Evolutionary conservation across 495 filamentous ascomycete genomes (phyloP).

Genomic region (Xylaria grammica): DNA sequence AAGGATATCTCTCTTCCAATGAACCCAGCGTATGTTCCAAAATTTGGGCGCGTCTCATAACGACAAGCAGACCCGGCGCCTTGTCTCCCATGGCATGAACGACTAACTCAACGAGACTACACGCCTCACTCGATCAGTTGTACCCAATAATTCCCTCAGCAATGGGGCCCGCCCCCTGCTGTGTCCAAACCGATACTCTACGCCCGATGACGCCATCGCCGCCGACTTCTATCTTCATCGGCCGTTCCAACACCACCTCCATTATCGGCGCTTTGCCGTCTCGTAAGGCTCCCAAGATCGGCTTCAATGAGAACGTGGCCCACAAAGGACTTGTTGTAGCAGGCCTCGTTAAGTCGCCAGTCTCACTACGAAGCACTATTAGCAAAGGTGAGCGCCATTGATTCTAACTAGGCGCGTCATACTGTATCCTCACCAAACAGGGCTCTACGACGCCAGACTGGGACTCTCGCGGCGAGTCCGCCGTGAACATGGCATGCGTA

Average conservation of each 20-base stretch:
- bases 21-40: too few relatives aligned
- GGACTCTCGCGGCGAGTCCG: conserved; percentile 17
- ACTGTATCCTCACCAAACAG: conserved; percentile 40
- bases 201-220: conserved; percentile 53
- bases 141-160: conserved; percentile 55
- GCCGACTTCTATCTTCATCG: conserved; percentile 47
- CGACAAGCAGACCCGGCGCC: too few relatives aligned
- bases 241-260: conserved; percentile 39
- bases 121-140: too few relatives aligned
- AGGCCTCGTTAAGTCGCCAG: conserved; percentile 42
- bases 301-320: conserved; percentile 37
- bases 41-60: too few relatives aligned
- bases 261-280: conserved; percentile 21
- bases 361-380: conserved; percentile 30
- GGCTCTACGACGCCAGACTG: conserved; percentile 14
- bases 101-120: too few relatives aligned
- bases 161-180: conserved; percentile 32
- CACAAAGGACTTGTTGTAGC: conserved; percentile 42
- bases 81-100: too few relatives aligned
- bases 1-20: too few relatives aligned
- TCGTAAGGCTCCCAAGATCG: neutral
- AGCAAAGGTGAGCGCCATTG: neutral
- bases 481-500: conserved; percentile 31
- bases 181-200: conserved; percentile 46
- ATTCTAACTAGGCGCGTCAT: conserved; percentile 5